Conservation (phyloP, 495 filamentous ascomycete species). For the Pseudoneurospora amorphoporcata region DNA sequence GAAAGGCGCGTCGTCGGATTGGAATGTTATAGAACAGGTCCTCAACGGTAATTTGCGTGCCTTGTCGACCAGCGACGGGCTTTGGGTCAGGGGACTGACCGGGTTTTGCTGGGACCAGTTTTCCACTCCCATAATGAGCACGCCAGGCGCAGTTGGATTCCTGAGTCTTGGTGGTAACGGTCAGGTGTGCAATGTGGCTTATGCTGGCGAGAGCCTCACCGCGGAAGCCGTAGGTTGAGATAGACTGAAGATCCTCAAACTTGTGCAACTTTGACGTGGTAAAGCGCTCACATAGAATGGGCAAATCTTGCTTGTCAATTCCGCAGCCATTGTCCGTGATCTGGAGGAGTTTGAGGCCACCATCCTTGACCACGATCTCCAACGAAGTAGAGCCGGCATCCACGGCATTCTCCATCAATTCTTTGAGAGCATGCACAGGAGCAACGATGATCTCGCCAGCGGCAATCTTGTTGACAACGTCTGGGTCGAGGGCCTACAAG, state of each 20-base stretch:
- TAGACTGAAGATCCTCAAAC: conserved; percentile 87
- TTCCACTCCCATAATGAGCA: conserved; percentile 78
- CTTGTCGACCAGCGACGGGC: conserved; percentile 78
- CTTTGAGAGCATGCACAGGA: conserved; percentile 93
- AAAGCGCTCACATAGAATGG: conserved; percentile 92
- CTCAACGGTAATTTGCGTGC: conserved; percentile 95
- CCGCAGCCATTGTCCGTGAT: conserved; percentile 98
- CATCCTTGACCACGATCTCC: conserved; percentile 89
- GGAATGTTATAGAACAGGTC: conserved; percentile 97
- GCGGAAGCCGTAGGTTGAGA: conserved; percentile 93
- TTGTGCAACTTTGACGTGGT: conserved; percentile 93
- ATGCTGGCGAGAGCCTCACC: conserved; percentile 97
- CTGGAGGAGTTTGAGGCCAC: conserved; percentile 91
- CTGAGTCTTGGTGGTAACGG: conserved; percentile 86
- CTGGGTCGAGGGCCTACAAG: conserved; percentile 70
- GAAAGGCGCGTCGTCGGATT: conserved; percentile 77
- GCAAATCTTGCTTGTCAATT: conserved; percentile 85
- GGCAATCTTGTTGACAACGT: conserved; percentile 98
- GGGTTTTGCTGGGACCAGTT: conserved; percentile 78
- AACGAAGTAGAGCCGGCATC: conserved; percentile 89
- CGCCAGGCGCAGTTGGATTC: conserved; percentile 84
- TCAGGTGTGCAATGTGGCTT: conserved; percentile 94
- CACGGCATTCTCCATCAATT: conserved; percentile 94
- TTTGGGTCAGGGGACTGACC: conserved; percentile 84
- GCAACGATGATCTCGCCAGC: conserved; percentile 99